Conservation (phyloP, 2,329 filamentous ascomycete genomes). For the Ophiocordyceps sinensis region DNA sequence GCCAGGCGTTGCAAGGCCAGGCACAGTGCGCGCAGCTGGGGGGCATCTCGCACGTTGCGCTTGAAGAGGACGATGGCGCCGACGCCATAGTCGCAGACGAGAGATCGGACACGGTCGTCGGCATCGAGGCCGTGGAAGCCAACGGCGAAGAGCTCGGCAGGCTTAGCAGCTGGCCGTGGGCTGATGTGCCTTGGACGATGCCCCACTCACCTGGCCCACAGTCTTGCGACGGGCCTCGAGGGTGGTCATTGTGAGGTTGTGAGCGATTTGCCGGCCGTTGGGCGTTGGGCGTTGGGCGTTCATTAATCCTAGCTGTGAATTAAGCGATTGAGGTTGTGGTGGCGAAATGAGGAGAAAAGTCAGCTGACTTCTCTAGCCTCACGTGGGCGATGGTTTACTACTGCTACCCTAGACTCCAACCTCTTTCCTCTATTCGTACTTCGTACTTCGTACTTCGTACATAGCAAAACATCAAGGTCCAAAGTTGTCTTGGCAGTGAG, state of each 20-base stretch:
- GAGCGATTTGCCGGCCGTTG: no score
- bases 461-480: no score
- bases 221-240: background rate
- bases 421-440: no score
- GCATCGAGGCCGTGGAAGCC: conserved; percentile 11
- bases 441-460: no score
- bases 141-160: conserved; percentile 10
- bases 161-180: background rate
- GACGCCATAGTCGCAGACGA: conserved; percentile 12
- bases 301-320: no score
- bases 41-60: conserved; percentile 10
- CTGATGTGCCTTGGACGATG: background rate
- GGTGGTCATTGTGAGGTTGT: background rate
- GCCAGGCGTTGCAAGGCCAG: conserved; percentile 10
- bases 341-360: no score
- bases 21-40: conserved; percentile 9
- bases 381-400: no score
- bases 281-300: no score
- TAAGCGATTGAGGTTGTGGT: no score
- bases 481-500: no score
- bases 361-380: no score
- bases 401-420: no score
- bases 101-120: conserved; percentile 9
- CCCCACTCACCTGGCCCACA: conserved; percentile 1
- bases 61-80: conserved; percentile 13